Evolutionary conservation across 495 filamentous ascomycete genomes (phyloP).

Genomic region (Emericellopsis terricola): DNA sequence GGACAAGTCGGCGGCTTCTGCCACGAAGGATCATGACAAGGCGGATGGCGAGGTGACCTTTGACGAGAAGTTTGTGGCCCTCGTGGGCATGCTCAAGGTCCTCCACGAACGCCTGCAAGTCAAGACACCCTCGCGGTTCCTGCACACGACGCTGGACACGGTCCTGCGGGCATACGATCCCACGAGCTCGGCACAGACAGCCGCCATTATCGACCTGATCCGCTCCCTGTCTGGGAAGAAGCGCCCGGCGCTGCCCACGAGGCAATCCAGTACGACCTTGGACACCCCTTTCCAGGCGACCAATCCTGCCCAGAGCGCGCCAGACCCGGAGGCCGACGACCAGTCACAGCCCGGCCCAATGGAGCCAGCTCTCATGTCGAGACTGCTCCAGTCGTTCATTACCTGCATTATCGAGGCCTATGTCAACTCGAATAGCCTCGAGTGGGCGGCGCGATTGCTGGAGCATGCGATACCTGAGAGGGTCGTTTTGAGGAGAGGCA

Average conservation of each 20-base stretch:
- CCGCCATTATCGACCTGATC: constrained; percentile 57
- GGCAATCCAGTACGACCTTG: constrained; percentile 43
- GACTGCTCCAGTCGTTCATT: constrained; percentile 68
- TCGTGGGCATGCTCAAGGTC: constrained; percentile 67
- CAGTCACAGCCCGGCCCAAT: constrained; percentile 30
- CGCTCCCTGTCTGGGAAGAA: constrained; percentile 54
- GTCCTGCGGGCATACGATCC: constrained; percentile 48
- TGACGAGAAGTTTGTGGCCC: constrained; percentile 40
- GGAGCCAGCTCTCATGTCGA: constrained; percentile 43
- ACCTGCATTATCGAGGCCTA: constrained; percentile 76
- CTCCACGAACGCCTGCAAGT: constrained; percentile 79
- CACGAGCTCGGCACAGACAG: constrained; percentile 44
- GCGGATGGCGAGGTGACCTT: constrained; percentile 20
- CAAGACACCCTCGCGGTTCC: constrained; percentile 79
- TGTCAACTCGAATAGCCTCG: constrained; percentile 44
- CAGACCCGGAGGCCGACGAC: constrained; percentile 64
- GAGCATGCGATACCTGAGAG: constrained; percentile 51
- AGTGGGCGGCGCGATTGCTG: constrained; percentile 56
- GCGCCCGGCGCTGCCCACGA: constrained; percentile 54
- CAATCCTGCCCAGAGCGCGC: constrained; percentile 36
- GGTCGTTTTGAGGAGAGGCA: constrained; percentile 34
- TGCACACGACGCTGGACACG: constrained; percentile 74
- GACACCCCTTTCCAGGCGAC: constrained; percentile 25
- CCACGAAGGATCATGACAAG: constrained; percentile 12
- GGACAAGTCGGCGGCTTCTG: constrained; percentile 10